phyloP scores from a whole-genome alignment of 176 grass and related monocot species.

The Canna indica region DNA sequence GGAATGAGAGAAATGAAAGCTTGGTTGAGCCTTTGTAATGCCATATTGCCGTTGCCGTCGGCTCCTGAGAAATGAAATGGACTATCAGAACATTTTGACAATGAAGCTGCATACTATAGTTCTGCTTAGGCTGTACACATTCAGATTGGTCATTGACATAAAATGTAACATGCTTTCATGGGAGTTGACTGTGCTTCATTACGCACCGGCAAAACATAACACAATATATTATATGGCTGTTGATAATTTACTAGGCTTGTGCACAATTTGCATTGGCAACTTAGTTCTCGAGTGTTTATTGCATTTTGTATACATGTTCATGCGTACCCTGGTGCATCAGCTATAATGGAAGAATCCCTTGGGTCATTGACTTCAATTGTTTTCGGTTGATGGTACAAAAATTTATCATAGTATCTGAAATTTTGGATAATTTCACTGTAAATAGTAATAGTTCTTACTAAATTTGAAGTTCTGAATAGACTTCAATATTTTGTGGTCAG shows the following conservation, averaged over 20 bases:
- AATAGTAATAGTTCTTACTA: not conserved
- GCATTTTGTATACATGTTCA: too few species aligned
- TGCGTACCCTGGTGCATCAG: too few species aligned
- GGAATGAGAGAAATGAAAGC: too few species aligned
- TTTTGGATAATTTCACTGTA: not conserved
- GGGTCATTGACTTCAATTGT: not conserved
- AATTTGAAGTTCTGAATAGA: not conserved
- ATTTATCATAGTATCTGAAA: not conserved
- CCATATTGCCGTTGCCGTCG: too few species aligned
- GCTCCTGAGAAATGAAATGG: too few species aligned
- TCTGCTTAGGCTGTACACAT: not conserved
- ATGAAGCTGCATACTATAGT: not conserved
- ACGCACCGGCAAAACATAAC: not conserved
- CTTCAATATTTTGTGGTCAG: constrained; percentile 28
- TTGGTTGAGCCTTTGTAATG: too few species aligned
- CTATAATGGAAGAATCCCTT: not conserved
- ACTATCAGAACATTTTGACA: not conserved
- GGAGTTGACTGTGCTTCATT: not conserved
- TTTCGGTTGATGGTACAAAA: not conserved
- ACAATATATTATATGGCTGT: not conserved
- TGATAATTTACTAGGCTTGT: not conserved
- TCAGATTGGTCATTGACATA: not conserved
- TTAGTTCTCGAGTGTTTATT: too few species aligned
- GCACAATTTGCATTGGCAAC: too few species aligned
- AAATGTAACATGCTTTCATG: not conserved